A percentile compares a stretch with the other conserved stretches of the same genome.
Conservation (phyloP, 371 early-diverging fungal genomes). For the Capillidium rhysosporum region DNA sequence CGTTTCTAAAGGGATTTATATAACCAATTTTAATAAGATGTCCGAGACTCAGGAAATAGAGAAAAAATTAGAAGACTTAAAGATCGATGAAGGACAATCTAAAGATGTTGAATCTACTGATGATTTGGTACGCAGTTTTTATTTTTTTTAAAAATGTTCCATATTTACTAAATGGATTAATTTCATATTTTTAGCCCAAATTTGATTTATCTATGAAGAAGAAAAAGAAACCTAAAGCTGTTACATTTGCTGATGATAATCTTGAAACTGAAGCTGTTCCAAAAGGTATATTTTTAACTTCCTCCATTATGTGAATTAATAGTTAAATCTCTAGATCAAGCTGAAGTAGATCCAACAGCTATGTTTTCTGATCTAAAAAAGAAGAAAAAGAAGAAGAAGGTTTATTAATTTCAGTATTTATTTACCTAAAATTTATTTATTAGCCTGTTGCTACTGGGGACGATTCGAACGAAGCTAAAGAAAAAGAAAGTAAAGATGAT, state of each 20-base stretch:
- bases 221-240: slow-evolving; percentile 47
- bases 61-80: no score
- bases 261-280: slow-evolving; percentile 12
- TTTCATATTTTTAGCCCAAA: slow-evolving; percentile 12
- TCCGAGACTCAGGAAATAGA: no score
- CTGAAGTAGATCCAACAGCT: slow-evolving; percentile 35
- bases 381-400: slow-evolving; percentile 74
- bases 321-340: neutral
- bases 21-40: no score
- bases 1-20: no score
- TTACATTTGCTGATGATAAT: slow-evolving; percentile 11
- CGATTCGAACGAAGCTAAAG: slow-evolving; percentile 8
- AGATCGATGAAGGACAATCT: no score
- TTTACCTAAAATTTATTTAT: neutral
- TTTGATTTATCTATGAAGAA: slow-evolving; percentile 28
- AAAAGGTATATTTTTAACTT: neutral
- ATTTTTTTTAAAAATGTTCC: no score
- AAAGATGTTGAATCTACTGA: no score
- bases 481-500: slow-evolving; percentile 18
- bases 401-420: neutral
- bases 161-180: no score
- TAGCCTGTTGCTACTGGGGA: neutral
- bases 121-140: no score
- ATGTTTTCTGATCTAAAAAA: slow-evolving; percentile 73
- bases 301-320: neutral